Evolutionary conservation across 2,329 filamentous ascomycete species (phyloP), one percentile per base, ranked within the genome.

Genomic region (Talaromyces atroroseus): DNA sequence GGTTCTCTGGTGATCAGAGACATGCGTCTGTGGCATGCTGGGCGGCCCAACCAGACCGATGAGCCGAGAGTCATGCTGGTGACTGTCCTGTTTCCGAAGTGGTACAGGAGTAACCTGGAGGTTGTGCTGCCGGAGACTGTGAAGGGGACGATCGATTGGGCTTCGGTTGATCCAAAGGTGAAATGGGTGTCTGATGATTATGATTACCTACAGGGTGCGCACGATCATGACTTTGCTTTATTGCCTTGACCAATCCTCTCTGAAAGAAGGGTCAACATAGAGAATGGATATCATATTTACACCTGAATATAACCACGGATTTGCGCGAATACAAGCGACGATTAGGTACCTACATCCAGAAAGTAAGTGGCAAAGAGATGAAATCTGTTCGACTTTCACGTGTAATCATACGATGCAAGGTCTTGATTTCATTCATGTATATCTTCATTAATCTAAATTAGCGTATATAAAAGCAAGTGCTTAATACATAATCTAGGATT

Each of bases 21-120:
- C 59, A 64, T 80, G 49, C 66, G 77, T 3, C 66, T 80, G 32
- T 80, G 77, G 77, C 78, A 80, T 66, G 76, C 76, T 7, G 77
- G 78, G 0, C 77, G 75, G 69, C 75, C 77, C n/a, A 80, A 80
- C 64, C 60, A 64, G 44, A 71, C 70, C 1, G 59, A 70, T 14
- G 67, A 73, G 2, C 71, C 74, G 20, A 66, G 77, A 40, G 72
- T 80, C 20, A 80, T 80, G 78, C 68, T 78, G 52, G 69, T 67
- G 24, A 66, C 68, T 51, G 66, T 74, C 11, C 65, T 70, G 57
- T 75, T 75, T 62, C 68, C 74, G 3, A 62, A 60, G 16, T 77
- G 74, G 70, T 66, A 66, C 50, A 57, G 63, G 32, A 71, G 66
- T 58, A 60, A 67, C 5, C 63, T 71, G 58, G 64, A 61, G 49